Conservation (phyloP, 768 basidiomycete genomes). For the Trametes cinnabarina region DNA sequence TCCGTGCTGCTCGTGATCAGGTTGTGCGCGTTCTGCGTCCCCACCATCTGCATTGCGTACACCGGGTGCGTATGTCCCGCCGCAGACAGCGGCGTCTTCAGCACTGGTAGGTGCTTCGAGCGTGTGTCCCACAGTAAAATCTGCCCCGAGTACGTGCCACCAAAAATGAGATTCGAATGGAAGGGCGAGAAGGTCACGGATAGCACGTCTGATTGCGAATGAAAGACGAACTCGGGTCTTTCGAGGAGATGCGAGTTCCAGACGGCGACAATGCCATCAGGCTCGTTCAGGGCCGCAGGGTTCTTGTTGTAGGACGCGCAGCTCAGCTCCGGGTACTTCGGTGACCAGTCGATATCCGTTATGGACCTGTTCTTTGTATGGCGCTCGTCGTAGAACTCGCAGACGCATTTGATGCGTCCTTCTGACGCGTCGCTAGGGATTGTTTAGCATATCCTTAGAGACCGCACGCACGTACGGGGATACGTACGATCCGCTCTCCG, state of each 20-base stretch:
- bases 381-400: constrained; percentile 89
- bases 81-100: constrained; percentile 95
- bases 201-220: constrained; percentile 98
- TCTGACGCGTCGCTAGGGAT: constrained; percentile 78
- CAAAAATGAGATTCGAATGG: constrained; percentile 95
- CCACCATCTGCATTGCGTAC: constrained; percentile 97
- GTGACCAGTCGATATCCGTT: constrained; percentile 97
- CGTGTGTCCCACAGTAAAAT: constrained; percentile 98
- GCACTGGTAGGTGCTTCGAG: constrained; percentile 91
- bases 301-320: constrained; percentile 99
- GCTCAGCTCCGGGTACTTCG: constrained; percentile 96
- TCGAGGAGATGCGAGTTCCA: constrained; percentile 97
- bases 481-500: constrained; percentile 79
- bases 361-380: constrained; percentile 92
- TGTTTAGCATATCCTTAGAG: background rate
- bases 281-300: constrained; percentile 87
- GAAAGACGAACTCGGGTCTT: constrained; percentile 96
- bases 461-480: background rate
- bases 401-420: constrained; percentile 89
- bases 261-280: constrained; percentile 94
- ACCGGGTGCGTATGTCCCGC: constrained; percentile 98
- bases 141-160: constrained; percentile 99
- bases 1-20: constrained; percentile 96
- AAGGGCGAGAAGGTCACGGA: constrained; percentile 97
- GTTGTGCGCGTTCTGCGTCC: constrained; percentile 98